Base-by-base conservation (phyloP, 768 basidiomycete species). In the Clitopilus hobsonii region DNA sequence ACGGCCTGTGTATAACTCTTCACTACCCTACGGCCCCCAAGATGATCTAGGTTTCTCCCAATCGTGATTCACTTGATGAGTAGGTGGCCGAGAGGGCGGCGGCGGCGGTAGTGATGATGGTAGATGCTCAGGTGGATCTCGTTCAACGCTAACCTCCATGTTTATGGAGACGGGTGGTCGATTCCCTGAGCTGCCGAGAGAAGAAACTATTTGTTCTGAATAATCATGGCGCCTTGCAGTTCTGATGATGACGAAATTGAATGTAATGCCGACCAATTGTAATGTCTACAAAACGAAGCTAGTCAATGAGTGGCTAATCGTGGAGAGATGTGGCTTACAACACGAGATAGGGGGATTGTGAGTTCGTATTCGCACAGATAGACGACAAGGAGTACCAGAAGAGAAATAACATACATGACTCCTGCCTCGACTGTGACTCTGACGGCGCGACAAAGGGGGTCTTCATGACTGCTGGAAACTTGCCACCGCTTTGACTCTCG, bases 361-460 rank as follows among this genome's bases (percentile, higher is more conserved):
- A 54, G 53, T 2, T 49, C 53, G 18, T 55, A 54, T 8, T 51
- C 45, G 10, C 45, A 36, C 6, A 54, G 41, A 23, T 59, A 61
- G n/a, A 41, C 45, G 26, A 58, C 51, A 18, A 61, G 32, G 2
- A 61, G 55, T 32, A 25, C 54, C 27, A 61, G 32, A 20, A 61
- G 55, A 20, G 58, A 56, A 51, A 45, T 20, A 2, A 58, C 50
- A 53, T 61, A 61, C 24, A 61, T 52, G 10, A 61, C 45, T 1
- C 60, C 60, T 6, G 60, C 58, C 29, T 61, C 60, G 1, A 59
- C 25, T 18, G 60, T 61, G 22, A 59, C 52, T 3, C 53, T 55
- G 20, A 61, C 57, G 8, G 60, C 60, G 27, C 58, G 50, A n/a
- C 52, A 36, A 8, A 61, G 53, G 1, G 58, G 56, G 24, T 61